Conservation (phyloP, 225 moss, liverwort and hornwort species). For the Takakia lepidozioides region DNA sequence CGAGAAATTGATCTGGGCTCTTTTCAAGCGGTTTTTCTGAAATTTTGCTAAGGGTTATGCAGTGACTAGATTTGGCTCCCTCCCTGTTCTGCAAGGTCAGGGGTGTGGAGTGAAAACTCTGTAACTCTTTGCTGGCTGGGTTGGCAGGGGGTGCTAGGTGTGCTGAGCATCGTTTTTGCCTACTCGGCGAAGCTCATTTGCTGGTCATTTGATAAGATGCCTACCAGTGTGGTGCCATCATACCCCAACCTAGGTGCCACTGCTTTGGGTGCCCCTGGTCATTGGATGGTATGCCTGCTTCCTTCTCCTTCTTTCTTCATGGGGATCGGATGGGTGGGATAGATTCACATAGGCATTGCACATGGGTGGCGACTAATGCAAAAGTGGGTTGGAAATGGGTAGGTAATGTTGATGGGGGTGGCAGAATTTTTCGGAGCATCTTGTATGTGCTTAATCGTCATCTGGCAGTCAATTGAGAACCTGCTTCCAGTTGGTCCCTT, state of each 20-base stretch:
- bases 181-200: conserved; percentile 87
- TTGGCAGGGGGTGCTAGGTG: conserved; percentile 52
- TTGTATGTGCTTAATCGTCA: conserved; percentile 78
- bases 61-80: no score
- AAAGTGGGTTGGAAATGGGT: no score
- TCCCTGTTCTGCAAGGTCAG: no score
- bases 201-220: conserved; percentile 78
- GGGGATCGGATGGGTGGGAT: no score
- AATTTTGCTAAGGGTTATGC: no score
- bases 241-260: conserved; percentile 77
- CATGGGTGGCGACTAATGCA: no score
- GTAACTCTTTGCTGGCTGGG: no score
- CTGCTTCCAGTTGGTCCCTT: conserved; percentile 45
- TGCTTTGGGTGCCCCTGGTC: conserved; percentile 65
- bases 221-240: conserved; percentile 52
- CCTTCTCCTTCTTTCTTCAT: no score
- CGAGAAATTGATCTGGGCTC: no score
- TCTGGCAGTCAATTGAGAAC: conserved; percentile 88
- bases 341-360: no score
- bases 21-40: no score
- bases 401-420: conserved; percentile 85
- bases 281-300: conserved; percentile 54
- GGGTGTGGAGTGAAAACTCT: no score
- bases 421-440: conserved; percentile 87
- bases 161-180: conserved; percentile 49